Conservation (phyloP, 352 stramenopile species). For the Pythium phragmiticola region DNA sequence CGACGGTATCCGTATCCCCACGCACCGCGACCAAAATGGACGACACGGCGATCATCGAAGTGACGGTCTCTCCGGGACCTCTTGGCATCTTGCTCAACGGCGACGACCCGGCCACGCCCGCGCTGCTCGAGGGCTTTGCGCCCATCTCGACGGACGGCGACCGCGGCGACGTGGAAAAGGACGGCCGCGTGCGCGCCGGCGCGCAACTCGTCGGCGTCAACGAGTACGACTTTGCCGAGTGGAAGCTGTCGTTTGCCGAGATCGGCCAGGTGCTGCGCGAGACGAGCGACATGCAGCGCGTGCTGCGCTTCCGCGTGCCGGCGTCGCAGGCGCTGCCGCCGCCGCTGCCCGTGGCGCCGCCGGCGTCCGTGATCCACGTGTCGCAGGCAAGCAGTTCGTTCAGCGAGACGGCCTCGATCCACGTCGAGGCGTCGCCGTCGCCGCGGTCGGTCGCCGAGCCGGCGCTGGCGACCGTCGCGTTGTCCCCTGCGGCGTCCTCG, state of each 20-base stretch:
- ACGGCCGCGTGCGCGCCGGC: conserved; percentile 37
- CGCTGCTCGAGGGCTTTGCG: conserved; percentile 70
- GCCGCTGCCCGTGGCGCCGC: background rate
- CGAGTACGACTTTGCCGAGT: conserved; percentile 50
- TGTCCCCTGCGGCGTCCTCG: conserved; percentile 8
- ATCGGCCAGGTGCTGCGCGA: conserved; percentile 61
- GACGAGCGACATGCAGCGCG: conserved; percentile 46
- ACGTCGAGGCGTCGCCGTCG: conserved; percentile 28
- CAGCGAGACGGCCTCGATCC: conserved; percentile 30
- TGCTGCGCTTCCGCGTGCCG: conserved; percentile 47
- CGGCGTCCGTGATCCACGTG: background rate
- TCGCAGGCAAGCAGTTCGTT: conserved; percentile 25
- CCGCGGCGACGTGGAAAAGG: conserved; percentile 46
- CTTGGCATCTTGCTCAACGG: conserved; percentile 71
- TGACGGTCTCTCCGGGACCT: conserved; percentile 52
- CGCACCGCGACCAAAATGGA: background rate
- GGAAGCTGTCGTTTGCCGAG: conserved; percentile 47
- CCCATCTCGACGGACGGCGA: conserved; percentile 38
- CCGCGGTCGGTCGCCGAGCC: conserved; percentile 17
- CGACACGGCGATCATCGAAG: conserved; percentile 36
- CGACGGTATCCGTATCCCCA: background rate
- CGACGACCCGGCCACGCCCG: conserved; percentile 27
- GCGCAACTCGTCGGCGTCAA: conserved; percentile 61
- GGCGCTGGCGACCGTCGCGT: background rate
- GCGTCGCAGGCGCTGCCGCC: conserved; percentile 7